Percentiles rank a stretch among this genome's conserved stretches.
Conservation (phyloP, 2,329 filamentous ascomycete genomes). For the Colletotrichum viniferum region DNA sequence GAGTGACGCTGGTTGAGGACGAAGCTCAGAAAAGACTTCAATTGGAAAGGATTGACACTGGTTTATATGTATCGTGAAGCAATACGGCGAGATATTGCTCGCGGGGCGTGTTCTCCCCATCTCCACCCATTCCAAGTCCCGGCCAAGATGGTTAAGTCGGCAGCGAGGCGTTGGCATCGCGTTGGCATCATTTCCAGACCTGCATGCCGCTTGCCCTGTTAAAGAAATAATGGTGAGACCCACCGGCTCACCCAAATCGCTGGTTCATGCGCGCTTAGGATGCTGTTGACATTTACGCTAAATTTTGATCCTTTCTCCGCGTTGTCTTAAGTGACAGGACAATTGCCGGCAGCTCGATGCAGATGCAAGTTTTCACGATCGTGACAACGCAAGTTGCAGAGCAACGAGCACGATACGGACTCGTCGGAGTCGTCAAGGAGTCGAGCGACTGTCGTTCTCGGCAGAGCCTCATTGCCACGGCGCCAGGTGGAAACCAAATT, state of each 20-base stretch:
- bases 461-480: not conserved
- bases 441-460: not conserved
- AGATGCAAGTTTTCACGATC: not conserved
- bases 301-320: not conserved
- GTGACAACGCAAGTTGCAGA: not conserved
- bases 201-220: not conserved
- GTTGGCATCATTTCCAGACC: constrained; percentile 3
- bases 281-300: not conserved
- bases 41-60: not conserved
- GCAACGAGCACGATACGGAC: not conserved
- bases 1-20: not conserved
- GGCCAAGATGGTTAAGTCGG: constrained; percentile 10
- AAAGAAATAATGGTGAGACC: not conserved
- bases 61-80: not conserved
- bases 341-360: not conserved
- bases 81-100: not conserved
- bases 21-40: not conserved
- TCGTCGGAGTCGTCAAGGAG: not conserved
- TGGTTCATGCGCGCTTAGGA: not conserved
- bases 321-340: not conserved
- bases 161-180: not conserved
- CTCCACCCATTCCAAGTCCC: not conserved
- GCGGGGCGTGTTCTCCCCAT: not conserved
- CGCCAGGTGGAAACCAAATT: not conserved
- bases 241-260: not conserved